Conservation (phyloP, 2,329 filamentous ascomycete species). For the Fusarium dimerum region DNA sequence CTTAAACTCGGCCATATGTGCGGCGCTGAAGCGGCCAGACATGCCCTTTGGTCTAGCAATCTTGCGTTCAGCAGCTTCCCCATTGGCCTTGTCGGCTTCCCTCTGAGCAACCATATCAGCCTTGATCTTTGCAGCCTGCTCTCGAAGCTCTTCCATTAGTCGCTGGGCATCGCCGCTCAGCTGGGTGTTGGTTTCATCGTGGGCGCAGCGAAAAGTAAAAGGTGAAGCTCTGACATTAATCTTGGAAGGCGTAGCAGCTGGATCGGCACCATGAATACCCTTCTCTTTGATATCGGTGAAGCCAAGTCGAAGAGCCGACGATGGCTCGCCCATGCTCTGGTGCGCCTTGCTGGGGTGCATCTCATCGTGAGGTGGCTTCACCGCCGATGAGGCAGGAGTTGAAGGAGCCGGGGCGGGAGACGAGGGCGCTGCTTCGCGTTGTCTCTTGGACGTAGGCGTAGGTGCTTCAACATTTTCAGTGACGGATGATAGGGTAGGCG, state of each 20-base stretch:
- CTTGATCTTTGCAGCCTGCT: conserved; percentile 71
- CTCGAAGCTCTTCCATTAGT: conserved; percentile 68
- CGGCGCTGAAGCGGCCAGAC: conserved; percentile 76
- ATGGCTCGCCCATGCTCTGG: conserved; percentile 71
- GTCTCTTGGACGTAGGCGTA: conserved; percentile 27
- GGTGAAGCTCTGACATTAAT: conserved; percentile 53
- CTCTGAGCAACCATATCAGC: conserved; percentile 64
- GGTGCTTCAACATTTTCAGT: conserved; percentile 45
- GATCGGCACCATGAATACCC: conserved; percentile 32
- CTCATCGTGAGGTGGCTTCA: conserved; percentile 73
- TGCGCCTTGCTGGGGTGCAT: conserved; percentile 92
- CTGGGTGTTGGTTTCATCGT: conserved; percentile 48
- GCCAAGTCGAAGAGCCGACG: conserved; percentile 78
- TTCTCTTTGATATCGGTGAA: conserved; percentile 71
- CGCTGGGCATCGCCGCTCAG: conserved; percentile 63
- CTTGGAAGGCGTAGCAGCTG: conserved; percentile 67
- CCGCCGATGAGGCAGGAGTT: conserved; percentile 66
- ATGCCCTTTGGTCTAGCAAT: conserved; percentile 81
- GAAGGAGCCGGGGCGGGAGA: conserved; percentile 39
- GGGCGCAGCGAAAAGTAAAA: conserved; percentile 71
- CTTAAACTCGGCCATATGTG: conserved; percentile 85
- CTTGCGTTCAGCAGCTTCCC: conserved; percentile 57
- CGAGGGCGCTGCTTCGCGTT: conserved; percentile 35
- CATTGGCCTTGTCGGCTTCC: conserved; percentile 51
- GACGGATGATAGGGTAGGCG: conserved; percentile 43